These are phyloP conservation scores for Parascedosporium putredinis DNA, from an alignment of 2,329 filamentous ascomycete species.

Conservation along the genomic window DNA sequence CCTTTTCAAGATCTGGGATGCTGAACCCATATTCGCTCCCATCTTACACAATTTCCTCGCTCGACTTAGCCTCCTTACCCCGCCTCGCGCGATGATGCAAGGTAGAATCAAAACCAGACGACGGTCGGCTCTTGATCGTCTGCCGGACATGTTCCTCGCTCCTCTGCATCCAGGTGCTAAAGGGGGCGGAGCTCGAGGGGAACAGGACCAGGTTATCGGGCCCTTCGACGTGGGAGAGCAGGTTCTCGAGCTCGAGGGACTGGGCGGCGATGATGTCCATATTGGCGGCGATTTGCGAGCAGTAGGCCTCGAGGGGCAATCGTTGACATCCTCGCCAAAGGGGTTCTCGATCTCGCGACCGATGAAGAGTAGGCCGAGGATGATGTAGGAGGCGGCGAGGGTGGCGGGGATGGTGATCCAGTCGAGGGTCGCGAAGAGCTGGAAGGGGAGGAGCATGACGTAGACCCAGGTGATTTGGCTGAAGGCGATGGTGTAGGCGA, in stretches of 20 bases:
- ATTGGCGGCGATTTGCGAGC: constrained; percentile 62
- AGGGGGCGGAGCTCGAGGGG: constrained; percentile 35
- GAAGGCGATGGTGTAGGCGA: constrained; percentile 76
- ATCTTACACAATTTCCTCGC: too few species aligned
- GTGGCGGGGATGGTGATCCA: constrained; percentile 70
- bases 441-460: constrained; percentile 70
- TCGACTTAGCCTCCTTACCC: too few species aligned
- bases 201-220: constrained; percentile 42
- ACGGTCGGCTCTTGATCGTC: too few species aligned
- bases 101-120: too few species aligned
- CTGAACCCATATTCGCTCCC: too few species aligned
- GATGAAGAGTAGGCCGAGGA: constrained; percentile 63
- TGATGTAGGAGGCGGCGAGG: constrained; percentile 66
- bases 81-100: too few species aligned
- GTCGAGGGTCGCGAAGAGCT: constrained; percentile 51
- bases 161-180: constrained; percentile 27
- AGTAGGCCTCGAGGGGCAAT: constrained; percentile 69
- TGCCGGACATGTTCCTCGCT: too few species aligned
- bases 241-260: constrained; percentile 21
- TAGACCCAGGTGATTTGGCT: constrained; percentile 81
- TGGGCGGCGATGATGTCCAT: constrained; percentile 60
- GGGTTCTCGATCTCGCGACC: constrained; percentile 78
- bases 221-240: constrained; percentile 22
- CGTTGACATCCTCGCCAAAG: constrained; percentile 75
- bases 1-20: too few species aligned